A percentile compares a stretch with the other conserved stretches of the same genome.
These are phyloP conservation scores for Populus hybrid DNA, from an alignment of 441 rosid genomes.

Conservation along the genomic window DNA sequence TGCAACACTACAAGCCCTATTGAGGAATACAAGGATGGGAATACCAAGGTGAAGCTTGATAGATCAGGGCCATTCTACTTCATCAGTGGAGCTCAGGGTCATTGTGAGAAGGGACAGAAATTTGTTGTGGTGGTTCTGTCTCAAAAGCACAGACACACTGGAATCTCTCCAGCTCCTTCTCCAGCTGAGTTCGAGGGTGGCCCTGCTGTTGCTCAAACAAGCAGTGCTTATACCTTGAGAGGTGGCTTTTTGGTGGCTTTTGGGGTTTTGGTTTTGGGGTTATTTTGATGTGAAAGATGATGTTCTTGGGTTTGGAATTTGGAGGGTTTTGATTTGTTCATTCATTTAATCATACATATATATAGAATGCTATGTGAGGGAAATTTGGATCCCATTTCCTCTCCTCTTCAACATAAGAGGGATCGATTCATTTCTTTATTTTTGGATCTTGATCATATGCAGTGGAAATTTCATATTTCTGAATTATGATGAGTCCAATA, in stretches of 20 bases:
- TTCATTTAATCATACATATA: background rate
- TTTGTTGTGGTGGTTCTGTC: constrained; percentile 48
- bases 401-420: background rate
- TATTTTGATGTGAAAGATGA: constrained; percentile 17
- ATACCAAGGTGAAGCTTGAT: constrained; percentile 66
- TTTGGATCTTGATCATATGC: background rate
- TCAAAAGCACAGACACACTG: constrained; percentile 29
- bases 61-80: constrained; percentile 67
- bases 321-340: background rate
- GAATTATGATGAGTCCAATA: background rate
- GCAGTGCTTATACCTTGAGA: constrained; percentile 30
- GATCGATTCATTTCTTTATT: background rate
- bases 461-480: background rate
- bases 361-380: background rate
- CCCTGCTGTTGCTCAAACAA: constrained; percentile 69
- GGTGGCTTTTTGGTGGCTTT: constrained; percentile 22
- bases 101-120: constrained; percentile 82
- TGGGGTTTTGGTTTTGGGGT: constrained; percentile 28
- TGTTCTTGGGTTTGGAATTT: background rate
- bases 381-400: constrained; percentile 7
- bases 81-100: constrained; percentile 77
- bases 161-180: constrained; percentile 73
- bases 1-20: constrained; percentile 67
- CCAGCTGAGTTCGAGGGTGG: constrained; percentile 45
- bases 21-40: constrained; percentile 59